Evolutionary conservation across 768 basidiomycete genomes (phyloP), one percentile per base, ranked within the genome.

Genomic region (Harrya chromipes): DNA sequence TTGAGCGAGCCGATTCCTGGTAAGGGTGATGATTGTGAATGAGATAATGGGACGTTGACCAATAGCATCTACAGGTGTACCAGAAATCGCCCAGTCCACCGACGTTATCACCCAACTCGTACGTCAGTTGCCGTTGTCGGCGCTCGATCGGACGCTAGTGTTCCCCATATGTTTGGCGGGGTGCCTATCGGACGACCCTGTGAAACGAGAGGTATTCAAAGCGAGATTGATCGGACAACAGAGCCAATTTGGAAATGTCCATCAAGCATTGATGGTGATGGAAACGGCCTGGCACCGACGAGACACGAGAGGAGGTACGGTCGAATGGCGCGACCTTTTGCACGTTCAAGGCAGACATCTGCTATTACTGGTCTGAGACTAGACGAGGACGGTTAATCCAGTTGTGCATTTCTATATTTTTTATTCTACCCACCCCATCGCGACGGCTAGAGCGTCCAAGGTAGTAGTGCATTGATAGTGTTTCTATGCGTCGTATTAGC

Each of bases 161-260:
- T 85, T 90, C 67, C 87, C 89, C 24, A 76, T 88, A 47, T 84
- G 82, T 63, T 71, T 92, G 36, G 82, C 84, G 26, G 89, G 84
- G 6, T 82, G 82, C 64, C 76, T 90, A 77, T 80, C 85, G 39
- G 82, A 87, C 64, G 81, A 84, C 63, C 78, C 74, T 16, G 70
- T 65, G 35, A 73, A 73, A 42, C 75, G 83, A 31, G 81, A 82
- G 43, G 75, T 82, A 57, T 72, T 86, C 64, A 84, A 81, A 59
- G 67, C 70, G 20, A 74, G 83, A 42, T 62, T 88, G 41, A 74
- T 78, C 21, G 68, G 62, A 26, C 74, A 79, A 52, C 79, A 85
- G 58, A 75, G 76, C 55, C 75, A 72, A 53, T 76, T 83, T 53
- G 85, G 84, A 4, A 85, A 84, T 64, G 59, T 80, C 39, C 72